These are phyloP conservation scores for Cymodocea nodosa DNA, from an alignment of 116 monocot species.

Conservation along the genomic window DNA sequence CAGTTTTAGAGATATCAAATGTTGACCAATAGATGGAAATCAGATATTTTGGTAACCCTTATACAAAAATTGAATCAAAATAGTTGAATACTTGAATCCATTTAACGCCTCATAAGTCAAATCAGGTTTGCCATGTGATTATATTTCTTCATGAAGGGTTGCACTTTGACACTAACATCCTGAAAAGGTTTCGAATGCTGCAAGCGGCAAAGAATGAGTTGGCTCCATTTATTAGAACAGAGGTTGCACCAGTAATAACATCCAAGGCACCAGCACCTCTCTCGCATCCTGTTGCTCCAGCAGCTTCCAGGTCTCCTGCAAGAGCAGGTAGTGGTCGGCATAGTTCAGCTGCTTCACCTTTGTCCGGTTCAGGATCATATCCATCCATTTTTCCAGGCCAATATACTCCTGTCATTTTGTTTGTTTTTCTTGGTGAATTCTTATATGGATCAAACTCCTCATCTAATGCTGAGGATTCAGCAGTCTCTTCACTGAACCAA, in stretches of 20 bases:
- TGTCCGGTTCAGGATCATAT: slow-evolving; percentile 42
- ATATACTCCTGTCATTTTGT: slow-evolving; percentile 68
- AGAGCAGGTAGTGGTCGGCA: slow-evolving; percentile 30
- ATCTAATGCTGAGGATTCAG: slow-evolving; percentile 24
- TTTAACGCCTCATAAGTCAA: background rate
- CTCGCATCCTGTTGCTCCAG: slow-evolving; percentile 17
- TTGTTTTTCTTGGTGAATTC: slow-evolving; percentile 63
- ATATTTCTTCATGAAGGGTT: slow-evolving; percentile 75
- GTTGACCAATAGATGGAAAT: too few species aligned
- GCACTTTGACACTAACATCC: slow-evolving; percentile 51
- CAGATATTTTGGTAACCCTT: too few species aligned
- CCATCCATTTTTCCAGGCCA: slow-evolving; percentile 46
- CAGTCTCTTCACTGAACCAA: slow-evolving; percentile 27
- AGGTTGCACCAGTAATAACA: slow-evolving; percentile 14
- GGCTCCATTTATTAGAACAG: slow-evolving; percentile 44
- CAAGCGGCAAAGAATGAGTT: slow-evolving; percentile 86
- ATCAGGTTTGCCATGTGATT: slow-evolving; percentile 91
- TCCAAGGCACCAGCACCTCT: slow-evolving; percentile 17
- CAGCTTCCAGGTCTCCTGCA: slow-evolving; percentile 30
- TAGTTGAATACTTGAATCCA: background rate
- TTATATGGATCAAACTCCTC: slow-evolving; percentile 23
- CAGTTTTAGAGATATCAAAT: too few species aligned
- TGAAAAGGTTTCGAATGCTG: slow-evolving; percentile 71
- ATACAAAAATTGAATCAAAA: background rate
- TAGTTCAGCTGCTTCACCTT: slow-evolving; percentile 40